A percentile compares a stretch with the other conserved stretches of the same genome.
Conservation (phyloP, 108 stramenopile species). For the Cylindrotheca fusiformis region DNA sequence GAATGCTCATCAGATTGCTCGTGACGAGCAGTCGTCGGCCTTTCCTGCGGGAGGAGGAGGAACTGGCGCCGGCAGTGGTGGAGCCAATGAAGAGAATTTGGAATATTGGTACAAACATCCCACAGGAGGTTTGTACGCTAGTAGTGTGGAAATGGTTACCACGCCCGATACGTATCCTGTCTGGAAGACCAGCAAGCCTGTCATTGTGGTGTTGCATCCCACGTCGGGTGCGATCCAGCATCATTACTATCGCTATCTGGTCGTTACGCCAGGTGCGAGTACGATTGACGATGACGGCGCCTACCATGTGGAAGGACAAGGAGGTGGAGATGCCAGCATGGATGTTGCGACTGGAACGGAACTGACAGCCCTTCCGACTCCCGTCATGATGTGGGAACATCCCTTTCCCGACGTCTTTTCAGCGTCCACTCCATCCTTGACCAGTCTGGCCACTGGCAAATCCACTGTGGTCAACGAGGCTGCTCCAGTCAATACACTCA, state of each 20-base stretch:
- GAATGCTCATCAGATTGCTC: conserved; percentile 43
- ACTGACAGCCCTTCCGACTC: conserved; percentile 29
- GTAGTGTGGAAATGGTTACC: conserved; percentile 81
- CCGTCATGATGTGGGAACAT: conserved; percentile 78
- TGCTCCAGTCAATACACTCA: conserved; percentile 3
- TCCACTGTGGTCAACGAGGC: conserved; percentile 8
- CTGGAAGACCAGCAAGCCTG: conserved; percentile 79
- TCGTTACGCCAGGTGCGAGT: conserved; percentile 76
- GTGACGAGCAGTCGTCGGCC: conserved; percentile 15
- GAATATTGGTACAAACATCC: conserved; percentile 26
- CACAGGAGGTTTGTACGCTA: conserved; percentile 38
- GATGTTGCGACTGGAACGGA: conserved; percentile 36
- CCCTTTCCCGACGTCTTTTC: conserved; percentile 45
- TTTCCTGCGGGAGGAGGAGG: conserved; percentile 7
- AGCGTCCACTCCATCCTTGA: not conserved
- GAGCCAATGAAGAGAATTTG: conserved; percentile 9
- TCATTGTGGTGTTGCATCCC: conserved; percentile 59
- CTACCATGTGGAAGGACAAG: not conserved
- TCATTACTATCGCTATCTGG: conserved; percentile 85
- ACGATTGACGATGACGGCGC: not conserved
- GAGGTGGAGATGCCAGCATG: conserved; percentile 21
- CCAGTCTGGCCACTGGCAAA: conserved; percentile 1
- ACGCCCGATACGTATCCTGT: conserved; percentile 85
- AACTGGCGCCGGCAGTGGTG: conserved; percentile 2
- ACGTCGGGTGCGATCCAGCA: conserved; percentile 39